phyloP scores from a whole-genome alignment of 148 eudicot genomes.

The Chenopodium suecicum region DNA sequence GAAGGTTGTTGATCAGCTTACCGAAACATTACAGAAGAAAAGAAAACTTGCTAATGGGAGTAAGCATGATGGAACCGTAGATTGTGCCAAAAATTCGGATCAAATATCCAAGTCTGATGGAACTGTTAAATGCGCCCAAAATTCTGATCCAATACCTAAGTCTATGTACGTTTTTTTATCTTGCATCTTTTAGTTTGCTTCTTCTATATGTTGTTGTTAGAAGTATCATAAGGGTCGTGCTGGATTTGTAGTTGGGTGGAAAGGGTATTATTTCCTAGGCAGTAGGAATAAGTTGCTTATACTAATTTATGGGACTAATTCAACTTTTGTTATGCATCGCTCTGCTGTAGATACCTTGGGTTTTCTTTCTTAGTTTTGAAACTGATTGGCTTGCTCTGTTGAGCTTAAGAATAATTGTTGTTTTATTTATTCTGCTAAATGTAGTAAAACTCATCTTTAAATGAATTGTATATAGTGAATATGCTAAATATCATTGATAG shows the following conservation, averaged over 20 bases:
- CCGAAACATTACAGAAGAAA: slow-evolving; percentile 34
- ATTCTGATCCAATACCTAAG: slow-evolving; percentile 23
- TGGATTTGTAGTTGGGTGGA: background rate
- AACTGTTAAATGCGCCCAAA: slow-evolving; percentile 22
- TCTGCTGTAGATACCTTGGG: no score
- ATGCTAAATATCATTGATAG: background rate
- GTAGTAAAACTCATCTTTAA: no score
- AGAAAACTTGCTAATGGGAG: slow-evolving; percentile 26
- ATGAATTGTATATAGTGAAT: background rate
- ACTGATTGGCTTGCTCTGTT: no score
- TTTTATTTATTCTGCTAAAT: no score
- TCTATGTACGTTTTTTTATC: slow-evolving; percentile 33
- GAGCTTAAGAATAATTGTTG: no score
- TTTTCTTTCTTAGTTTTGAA: no score
- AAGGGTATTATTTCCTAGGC: no score
- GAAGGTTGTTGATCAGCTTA: slow-evolving; percentile 26
- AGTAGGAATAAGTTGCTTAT: no score
- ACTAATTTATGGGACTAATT: no score
- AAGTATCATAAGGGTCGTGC: background rate
- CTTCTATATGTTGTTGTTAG: background rate
- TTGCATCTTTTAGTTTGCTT: slow-evolving; percentile 11
- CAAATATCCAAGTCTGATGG: slow-evolving; percentile 24
- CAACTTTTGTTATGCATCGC: no score
- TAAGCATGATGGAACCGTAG: slow-evolving; percentile 25
- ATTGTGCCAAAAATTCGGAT: slow-evolving; percentile 18